These are phyloP conservation scores for Ogataea wickerhamii DNA, from an alignment of 805 yeast genomes.

Conservation along the genomic window DNA sequence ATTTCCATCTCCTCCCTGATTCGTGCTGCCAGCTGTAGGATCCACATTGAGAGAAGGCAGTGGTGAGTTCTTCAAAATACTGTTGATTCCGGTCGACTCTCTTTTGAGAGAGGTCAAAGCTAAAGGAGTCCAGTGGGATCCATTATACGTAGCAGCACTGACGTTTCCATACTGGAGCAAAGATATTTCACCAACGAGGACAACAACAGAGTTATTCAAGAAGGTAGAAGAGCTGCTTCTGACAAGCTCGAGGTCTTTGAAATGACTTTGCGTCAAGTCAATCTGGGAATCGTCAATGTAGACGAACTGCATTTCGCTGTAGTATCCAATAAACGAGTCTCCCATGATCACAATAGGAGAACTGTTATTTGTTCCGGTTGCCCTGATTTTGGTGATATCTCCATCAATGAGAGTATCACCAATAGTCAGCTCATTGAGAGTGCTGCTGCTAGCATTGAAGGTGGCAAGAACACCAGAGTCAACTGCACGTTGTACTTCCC, in stretches of 20 bases:
- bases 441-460: conserved; percentile 47
- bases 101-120: conserved; percentile 40
- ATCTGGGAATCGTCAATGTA: conserved; percentile 36
- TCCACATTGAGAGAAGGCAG: conserved; percentile 25
- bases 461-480: conserved; percentile 40
- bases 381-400: conserved; percentile 26
- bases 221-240: conserved; percentile 37
- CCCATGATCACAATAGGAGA: conserved; percentile 45
- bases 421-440: conserved; percentile 22
- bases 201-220: conserved; percentile 42
- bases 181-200: conserved; percentile 56
- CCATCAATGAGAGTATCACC: conserved; percentile 28
- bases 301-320: conserved; percentile 49
- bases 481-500: conserved; percentile 1
- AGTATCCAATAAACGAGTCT: conserved; percentile 35
- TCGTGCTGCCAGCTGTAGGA: conserved; percentile 5
- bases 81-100: conserved; percentile 21
- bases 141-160: conserved; percentile 63
- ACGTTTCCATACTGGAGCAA: conserved; percentile 51
- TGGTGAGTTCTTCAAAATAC: conserved; percentile 38
- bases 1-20: not conserved
- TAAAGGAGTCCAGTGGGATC: conserved; percentile 64
- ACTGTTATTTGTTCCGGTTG: conserved; percentile 23
- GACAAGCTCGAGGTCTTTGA: conserved; percentile 38
- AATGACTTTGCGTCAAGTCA: conserved; percentile 28